Evolutionary conservation across 2,329 filamentous ascomycete species (phyloP), one percentile per base, ranked within the genome.

Genomic region (Penicillium sp.): DNA sequence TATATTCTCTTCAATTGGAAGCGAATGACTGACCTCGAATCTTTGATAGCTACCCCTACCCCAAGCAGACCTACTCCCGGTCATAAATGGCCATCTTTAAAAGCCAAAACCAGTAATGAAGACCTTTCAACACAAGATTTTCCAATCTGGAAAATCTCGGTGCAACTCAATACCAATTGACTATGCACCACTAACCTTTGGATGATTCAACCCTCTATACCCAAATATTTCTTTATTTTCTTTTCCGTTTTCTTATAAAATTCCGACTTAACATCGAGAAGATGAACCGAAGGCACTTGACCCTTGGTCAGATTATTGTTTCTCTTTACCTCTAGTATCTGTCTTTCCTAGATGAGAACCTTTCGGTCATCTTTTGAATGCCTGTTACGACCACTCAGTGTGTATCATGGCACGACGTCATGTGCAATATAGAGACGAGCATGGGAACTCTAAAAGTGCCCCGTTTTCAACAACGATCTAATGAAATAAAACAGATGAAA

Each of bases 11-110:
- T 25, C 22, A 50, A 15, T 12, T 22, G 18, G 20, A 40, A 23
- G 14, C 22, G 15, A 40, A 23, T 29, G 0, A 18, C 26, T 42
- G 44, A 52, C 47, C 3, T 12, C 7, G 23, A 37, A 25, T 20
- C 33, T 41, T 27, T 20, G 61, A 58, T 71, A 92, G 89, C 65
- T 92, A 86, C 81, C 90, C 90, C 65, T 89, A 86, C 81, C 89
- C 89, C 69, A 92, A 93, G 83, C 85, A 92, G 77, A 79, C 84
- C 63, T 93, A 91, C 77, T 75, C 82, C 67, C 65, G 64, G 50
- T 66, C 65, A 42, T 70, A 69, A 65, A 56, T 40, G 20, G 48
- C 37, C 41, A 20, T 37, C 33, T 18, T 4, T 44, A 33, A 40
- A 37, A 48, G 43, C 62, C 50, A 53, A 58, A 56, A 51, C 58